Evolutionary conservation across 2,329 filamentous ascomycete species (phyloP), one percentile per base, ranked within the genome.

Genomic region (Penicillium digitatum): DNA sequence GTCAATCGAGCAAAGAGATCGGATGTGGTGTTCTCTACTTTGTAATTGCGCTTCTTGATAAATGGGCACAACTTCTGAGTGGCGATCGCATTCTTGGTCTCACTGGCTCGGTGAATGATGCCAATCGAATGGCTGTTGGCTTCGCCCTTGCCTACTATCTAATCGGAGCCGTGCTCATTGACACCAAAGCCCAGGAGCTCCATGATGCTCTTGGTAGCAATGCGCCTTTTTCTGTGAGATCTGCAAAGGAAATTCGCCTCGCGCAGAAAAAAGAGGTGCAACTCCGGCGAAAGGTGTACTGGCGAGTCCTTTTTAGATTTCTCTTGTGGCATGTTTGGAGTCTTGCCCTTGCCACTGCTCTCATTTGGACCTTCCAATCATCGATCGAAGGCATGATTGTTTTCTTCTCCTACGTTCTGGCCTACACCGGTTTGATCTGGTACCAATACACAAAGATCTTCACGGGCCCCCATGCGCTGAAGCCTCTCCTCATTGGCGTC

Each of bases 81-180:
- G 79, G 79, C 16, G 71, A 70, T 18, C 66, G 72, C 18, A 56
- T 76, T 0, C 60, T 77, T 16, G 77, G 77, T 55, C 65, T 81
- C 11, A 66, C 67, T 2, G 59, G 67, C 5, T 63, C 67, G 16
- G 43, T 68, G 26, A 73, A 72, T 38, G 68, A 72, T 12, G 66
- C 72, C 1, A 72, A 74, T 52, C 74, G 78, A 11, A 69, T 79
- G 55, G 74, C 78, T 34, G 75, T 82, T 22, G 81, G 81, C 1
- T 82, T 83, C 58, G 78, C 79, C n/a, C 70, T 84, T 32, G 79
- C 79, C 0, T 84, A 83, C 64, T 84, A 83, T 59, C 71, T 83
- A 18, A 75, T 83, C 24, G 80, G 81, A 26, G 81, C 81, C 12
- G 79, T 83, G 1, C 70, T 81, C 22, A 78, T 84, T 26, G 81